A percentile compares a stretch with the other conserved stretches of the same genome.
Conservation (phyloP, 1,139 yeast species). For the Maudiozyma humilis region DNA sequence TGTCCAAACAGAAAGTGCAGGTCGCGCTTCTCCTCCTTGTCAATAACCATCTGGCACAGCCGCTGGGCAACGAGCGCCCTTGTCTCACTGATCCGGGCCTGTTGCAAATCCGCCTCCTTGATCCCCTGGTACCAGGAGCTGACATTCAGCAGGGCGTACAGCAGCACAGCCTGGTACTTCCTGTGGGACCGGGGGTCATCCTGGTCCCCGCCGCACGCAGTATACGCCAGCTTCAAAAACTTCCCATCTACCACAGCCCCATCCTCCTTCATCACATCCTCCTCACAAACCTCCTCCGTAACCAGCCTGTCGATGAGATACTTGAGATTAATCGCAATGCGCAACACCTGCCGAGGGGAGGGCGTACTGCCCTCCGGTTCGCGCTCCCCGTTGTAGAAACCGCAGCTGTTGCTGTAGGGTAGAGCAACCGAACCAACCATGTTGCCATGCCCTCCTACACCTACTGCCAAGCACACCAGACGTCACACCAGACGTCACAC, state of each 20-base stretch:
- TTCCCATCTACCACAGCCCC: conserved; percentile 54
- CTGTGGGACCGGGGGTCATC: conserved; percentile 50
- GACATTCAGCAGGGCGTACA: conserved; percentile 67
- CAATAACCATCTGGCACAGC: conserved; percentile 63
- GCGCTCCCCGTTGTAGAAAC: background rate
- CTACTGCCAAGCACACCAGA: too few relatives aligned
- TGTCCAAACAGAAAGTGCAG: conserved; percentile 61
- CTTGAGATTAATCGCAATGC: conserved; percentile 69
- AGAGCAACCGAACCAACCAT: background rate
- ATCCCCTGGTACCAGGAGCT: conserved; percentile 68
- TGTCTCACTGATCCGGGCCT: conserved; percentile 52
- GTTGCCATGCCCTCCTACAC: too few relatives aligned
- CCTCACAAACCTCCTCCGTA: conserved; percentile 51
- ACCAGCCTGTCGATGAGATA: conserved; percentile 60
- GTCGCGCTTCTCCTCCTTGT: conserved; percentile 42
- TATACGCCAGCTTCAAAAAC: conserved; percentile 51
- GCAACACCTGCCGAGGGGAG: conserved; percentile 58
- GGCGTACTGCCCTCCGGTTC: conserved; percentile 31
- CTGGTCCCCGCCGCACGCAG: conserved; percentile 79
- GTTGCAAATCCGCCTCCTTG: conserved; percentile 54
- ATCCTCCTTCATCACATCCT: conserved; percentile 46
- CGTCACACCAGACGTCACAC: too few relatives aligned
- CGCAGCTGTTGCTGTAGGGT: background rate
- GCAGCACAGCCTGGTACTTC: conserved; percentile 57
- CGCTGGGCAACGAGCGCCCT: conserved; percentile 66